Percentiles rank a stretch among this genome's conserved stretches.
phyloP scores from a whole-genome alignment of 1,284 basidiomycete genomes.

The Coniferiporia sulphurascens region DNA sequence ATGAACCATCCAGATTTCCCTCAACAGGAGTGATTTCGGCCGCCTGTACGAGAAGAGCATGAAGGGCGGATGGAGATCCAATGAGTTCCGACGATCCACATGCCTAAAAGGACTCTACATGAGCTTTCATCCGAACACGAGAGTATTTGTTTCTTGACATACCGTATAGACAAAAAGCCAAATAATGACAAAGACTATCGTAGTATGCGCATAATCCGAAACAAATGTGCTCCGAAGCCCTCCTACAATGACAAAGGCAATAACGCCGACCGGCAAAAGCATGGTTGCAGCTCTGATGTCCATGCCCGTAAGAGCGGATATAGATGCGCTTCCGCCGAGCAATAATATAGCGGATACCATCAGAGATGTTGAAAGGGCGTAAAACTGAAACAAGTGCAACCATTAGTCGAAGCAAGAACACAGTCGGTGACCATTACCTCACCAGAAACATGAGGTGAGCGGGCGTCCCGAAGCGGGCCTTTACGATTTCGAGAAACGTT shows the following conservation, averaged over 20 bases:
- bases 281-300: conserved; percentile 78
- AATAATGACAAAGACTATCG: conserved; percentile 42
- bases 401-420: conserved; percentile 30
- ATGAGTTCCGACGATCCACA: conserved; percentile 53
- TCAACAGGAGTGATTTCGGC: conserved; percentile 44
- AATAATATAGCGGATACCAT: conserved; percentile 13
- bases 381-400: conserved; percentile 34
- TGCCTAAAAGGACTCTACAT: neutral
- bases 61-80: conserved; percentile 53
- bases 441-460: conserved; percentile 78
- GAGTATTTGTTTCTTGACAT: neutral
- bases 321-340: conserved; percentile 77
- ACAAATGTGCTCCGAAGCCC: conserved; percentile 52
- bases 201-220: conserved; percentile 49
- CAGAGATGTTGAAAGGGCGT: conserved; percentile 24
- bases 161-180: conserved; percentile 40
- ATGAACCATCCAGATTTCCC: conserved; percentile 67
- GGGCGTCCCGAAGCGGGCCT: conserved; percentile 66
- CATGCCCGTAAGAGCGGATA: conserved; percentile 79
- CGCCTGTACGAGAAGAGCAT: conserved; percentile 53
- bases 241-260: conserved; percentile 55
- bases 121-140: too few relatives aligned
- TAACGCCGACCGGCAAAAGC: conserved; percentile 56
- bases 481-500: conserved; percentile 58
- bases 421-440: conserved; percentile 67